phyloP scores from a whole-genome alignment of 2,329 filamentous ascomycete species.

The Hymenoscyphus linearis region DNA sequence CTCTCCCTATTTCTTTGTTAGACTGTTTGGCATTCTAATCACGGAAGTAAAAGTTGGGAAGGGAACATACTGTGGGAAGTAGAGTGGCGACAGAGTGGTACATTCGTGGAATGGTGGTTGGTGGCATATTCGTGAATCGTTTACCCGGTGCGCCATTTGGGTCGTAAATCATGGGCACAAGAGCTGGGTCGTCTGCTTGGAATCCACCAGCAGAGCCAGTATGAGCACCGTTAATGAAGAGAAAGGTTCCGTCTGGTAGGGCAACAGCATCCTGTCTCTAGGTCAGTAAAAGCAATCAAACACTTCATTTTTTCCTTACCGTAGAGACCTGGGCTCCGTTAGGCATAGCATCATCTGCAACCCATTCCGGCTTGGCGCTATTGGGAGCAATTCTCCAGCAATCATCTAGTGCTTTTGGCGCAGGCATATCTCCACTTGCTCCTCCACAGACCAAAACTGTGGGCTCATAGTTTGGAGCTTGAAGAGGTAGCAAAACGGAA shows the following conservation, averaged over 20 bases:
- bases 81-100: slow-evolving; percentile 3
- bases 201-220: not conserved
- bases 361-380: not conserved
- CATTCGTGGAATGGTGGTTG: slow-evolving; percentile 1
- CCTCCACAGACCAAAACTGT: not conserved
- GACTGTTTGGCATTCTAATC: not conserved
- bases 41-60: too few species aligned
- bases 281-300: not conserved
- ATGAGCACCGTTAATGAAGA: not conserved
- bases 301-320: not conserved
- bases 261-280: not conserved
- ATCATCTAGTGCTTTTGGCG: not conserved
- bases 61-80: not conserved
- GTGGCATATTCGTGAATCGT: not conserved
- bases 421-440: not conserved
- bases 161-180: not conserved
- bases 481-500: not conserved
- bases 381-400: not conserved
- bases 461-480: not conserved
- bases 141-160: not conserved
- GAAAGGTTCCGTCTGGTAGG: not conserved
- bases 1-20: not conserved
- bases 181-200: not conserved
- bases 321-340: not conserved
- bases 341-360: not conserved